phyloP scores from a whole-genome alignment of 2,329 filamentous ascomycete species.

The Ceratocystis diversiconidia region DNA sequence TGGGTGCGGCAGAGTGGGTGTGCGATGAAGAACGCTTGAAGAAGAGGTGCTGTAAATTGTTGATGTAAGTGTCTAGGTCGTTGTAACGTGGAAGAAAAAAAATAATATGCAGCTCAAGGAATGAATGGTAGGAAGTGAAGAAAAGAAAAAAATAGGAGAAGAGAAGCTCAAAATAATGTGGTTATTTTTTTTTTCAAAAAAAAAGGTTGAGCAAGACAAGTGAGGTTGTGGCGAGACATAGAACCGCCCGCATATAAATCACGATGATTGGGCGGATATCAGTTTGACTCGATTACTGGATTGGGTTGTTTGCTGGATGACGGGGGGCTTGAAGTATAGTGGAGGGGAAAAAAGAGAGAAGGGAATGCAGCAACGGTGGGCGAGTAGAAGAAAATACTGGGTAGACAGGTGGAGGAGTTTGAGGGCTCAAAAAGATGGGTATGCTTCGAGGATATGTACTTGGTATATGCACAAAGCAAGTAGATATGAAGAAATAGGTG shows the following conservation, averaged over 20 bases:
- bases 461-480: slow-evolving; percentile 3
- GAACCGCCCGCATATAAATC: slow-evolving; percentile 6
- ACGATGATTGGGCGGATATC: slow-evolving; percentile 3
- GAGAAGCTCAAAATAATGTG: background rate
- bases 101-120: background rate
- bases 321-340: slow-evolving; percentile 7
- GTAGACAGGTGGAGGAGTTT: slow-evolving; percentile 2
- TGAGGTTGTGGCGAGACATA: slow-evolving; percentile 1
- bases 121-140: background rate
- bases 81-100: slow-evolving; percentile 11
- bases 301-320: slow-evolving; percentile 11
- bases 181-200: background rate
- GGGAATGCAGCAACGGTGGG: background rate
- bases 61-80: slow-evolving; percentile 25
- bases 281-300: slow-evolving; percentile 4
- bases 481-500: slow-evolving; percentile 1
- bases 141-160: background rate
- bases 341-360: slow-evolving; percentile 17
- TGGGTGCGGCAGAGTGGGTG: slow-evolving; percentile 38
- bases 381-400: slow-evolving; percentile 5
- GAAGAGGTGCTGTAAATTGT: slow-evolving; percentile 34
- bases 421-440: slow-evolving; percentile 8
- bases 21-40: slow-evolving; percentile 42
- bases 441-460: slow-evolving; percentile 6
- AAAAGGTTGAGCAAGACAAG: background rate